phyloP scores from a whole-genome alignment of 148 eudicot species.

The Simmondsia chinensis region DNA sequence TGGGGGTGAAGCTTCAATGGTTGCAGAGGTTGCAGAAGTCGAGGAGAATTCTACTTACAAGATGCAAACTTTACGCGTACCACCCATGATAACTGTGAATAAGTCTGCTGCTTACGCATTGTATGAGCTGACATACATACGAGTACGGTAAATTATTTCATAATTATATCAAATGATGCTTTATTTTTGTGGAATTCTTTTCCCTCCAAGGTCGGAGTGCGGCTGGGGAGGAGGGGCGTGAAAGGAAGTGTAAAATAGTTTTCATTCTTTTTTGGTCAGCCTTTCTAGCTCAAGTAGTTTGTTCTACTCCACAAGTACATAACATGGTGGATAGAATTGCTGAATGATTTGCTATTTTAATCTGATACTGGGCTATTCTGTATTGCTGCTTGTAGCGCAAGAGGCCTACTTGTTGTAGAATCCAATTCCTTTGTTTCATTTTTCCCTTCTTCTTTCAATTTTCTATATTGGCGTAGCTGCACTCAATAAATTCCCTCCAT shows the following conservation, averaged over 20 bases:
- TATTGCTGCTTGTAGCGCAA: not conserved
- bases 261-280: not conserved
- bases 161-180: not conserved
- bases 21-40: slow-evolving; percentile 85
- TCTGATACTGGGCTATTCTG: not conserved
- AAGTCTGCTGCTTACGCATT: slow-evolving; percentile 73
- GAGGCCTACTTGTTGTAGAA: too few species aligned
- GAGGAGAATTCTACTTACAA: slow-evolving; percentile 65
- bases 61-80: slow-evolving; percentile 59
- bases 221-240: not conserved
- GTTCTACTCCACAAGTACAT: too few species aligned
- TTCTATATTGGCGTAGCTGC: too few species aligned
- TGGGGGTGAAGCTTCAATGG: slow-evolving; percentile 81
- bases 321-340: not conserved
- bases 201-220: not conserved
- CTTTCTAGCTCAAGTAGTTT: too few species aligned
- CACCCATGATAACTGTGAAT: slow-evolving; percentile 75
- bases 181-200: not conserved
- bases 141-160: slow-evolving; percentile 32
- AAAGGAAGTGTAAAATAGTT: not conserved
- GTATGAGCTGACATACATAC: slow-evolving; percentile 72
- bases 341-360: not conserved
- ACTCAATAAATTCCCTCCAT: too few species aligned
- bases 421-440: too few species aligned
- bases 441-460: not conserved